Base-by-base conservation (phyloP, 805 yeast genomes). In the Cyberlindnera veronae region DNA sequence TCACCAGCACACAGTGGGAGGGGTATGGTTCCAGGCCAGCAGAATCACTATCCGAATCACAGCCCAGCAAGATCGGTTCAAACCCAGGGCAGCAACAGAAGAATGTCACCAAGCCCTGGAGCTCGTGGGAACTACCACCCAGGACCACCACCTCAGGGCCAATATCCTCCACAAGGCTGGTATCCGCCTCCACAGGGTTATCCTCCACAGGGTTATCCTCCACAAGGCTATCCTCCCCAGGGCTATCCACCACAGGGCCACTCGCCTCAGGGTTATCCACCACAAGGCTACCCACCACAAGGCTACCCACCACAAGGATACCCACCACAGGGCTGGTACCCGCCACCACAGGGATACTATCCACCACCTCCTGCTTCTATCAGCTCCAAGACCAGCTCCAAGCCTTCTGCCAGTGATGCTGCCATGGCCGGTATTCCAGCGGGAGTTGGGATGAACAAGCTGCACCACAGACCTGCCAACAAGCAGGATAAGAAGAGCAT, bases 401-500 rank as follows among this genome's bases (percentile, higher is more conserved):
- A 38, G 24, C 41, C 50, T 11, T 34, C 45, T 6, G 63, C 67
- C 14, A 67, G 74, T 38, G 73, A 68, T 44, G 44, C 62, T 34
- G 65, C 79, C 4, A 61, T 77, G 54, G 64, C 61, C 49, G 61
- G 63, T 27, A 65, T 76, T 63, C 84, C 84, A 5, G 49, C 69
- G 6, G 65, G 71, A 5, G 57, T 53, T 36, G 55, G 62, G 22
- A 69, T 70, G 54, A 76, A 67, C 53, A 71, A 65, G 46, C 50
- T 72, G 7, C 57, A 51, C 34, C 78, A 73, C 49, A 74, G 73
- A 17, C 66, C 64, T 8, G 57, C 53, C 20, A 50, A 55, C 11
- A 54, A 57, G 34, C 58, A 63, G 37, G 76, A 76, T 50, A 77
- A 80, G 51, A 81, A 76, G 30, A 68, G 72, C 38, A 67, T 84